These are phyloP conservation scores for Theileria annulata DNA, from an alignment of 169 alveolate genomes.

Conservation along the genomic window DNA sequence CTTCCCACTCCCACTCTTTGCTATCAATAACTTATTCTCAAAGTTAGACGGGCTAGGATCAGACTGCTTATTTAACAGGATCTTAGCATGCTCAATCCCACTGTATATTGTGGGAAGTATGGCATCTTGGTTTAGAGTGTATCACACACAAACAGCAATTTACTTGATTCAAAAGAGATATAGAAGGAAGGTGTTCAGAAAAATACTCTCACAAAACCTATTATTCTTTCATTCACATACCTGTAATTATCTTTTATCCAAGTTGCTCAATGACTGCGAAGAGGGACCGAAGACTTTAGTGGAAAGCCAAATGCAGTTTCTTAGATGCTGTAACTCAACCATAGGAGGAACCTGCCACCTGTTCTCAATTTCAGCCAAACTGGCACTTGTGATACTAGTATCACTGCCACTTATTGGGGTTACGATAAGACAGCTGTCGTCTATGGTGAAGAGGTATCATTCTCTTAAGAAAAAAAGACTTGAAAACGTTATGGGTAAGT, in stretches of 20 bases:
- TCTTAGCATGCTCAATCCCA: constrained; percentile 47
- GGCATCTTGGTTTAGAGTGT: constrained; percentile 59
- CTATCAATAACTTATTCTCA: background rate
- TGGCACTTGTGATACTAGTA: constrained; percentile 39
- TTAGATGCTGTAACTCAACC: constrained; percentile 58
- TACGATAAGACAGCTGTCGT: constrained; percentile 26
- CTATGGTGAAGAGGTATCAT: constrained; percentile 36
- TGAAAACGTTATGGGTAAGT: constrained; percentile 36
- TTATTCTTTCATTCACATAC: constrained; percentile 56
- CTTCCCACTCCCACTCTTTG: constrained; percentile 13
- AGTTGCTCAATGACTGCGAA: constrained; percentile 57
- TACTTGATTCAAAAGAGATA: constrained; percentile 63
- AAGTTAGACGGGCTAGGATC: constrained; percentile 23
- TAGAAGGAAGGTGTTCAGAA: constrained; percentile 43
- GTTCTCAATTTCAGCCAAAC: constrained; percentile 45
- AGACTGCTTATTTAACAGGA: constrained; percentile 31
- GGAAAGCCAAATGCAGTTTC: constrained; percentile 29
- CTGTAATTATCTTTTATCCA: constrained; percentile 32
- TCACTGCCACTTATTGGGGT: constrained; percentile 55
- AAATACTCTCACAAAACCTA: constrained; percentile 50
- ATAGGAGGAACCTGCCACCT: constrained; percentile 59
- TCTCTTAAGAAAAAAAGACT: constrained; percentile 23
- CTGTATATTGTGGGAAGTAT: constrained; percentile 44
- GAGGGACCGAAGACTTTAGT: constrained; percentile 58
- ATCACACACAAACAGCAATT: constrained; percentile 37